phyloP scores from a whole-genome alignment of 192 early-diverging fungal genomes.

The Paraglomus brasilianum region DNA sequence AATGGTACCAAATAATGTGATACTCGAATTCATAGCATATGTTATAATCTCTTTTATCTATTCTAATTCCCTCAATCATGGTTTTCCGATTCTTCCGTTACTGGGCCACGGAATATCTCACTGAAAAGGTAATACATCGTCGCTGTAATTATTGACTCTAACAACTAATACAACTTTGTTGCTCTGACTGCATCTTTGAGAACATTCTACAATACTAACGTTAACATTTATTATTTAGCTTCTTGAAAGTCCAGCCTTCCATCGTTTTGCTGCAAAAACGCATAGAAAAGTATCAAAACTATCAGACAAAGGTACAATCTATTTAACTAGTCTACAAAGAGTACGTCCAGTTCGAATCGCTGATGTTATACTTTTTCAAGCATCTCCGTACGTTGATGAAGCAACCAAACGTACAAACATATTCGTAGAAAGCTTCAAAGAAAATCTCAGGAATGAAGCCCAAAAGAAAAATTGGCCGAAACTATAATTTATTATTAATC shows the following conservation, averaged over 20 bases:
- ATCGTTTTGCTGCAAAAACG: conserved; percentile 10
- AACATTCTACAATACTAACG: neutral
- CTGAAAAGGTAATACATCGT: conserved; percentile 10
- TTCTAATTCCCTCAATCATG: neutral
- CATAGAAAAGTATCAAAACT: conserved; percentile 7
- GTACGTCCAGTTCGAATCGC: too few species aligned
- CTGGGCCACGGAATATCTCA: conserved; percentile 1
- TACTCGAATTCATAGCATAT: too few species aligned
- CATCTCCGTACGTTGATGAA: conserved; percentile 16
- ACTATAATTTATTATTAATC: neutral
- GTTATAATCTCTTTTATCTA: too few species aligned
- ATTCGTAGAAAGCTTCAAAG: conserved; percentile 9
- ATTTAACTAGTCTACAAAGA: too few species aligned
- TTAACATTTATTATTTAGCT: neutral
- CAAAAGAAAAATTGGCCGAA: conserved; percentile 13
- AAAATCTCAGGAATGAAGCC: conserved; percentile 15
- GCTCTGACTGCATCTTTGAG: too few species aligned
- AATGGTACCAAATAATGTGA: too few species aligned
- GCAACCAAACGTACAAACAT: conserved; percentile 5
- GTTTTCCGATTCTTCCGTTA: conserved; percentile 1
- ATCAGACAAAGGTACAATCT: conserved; percentile 1
- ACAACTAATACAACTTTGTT: too few species aligned
- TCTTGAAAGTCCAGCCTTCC: conserved; percentile 10
- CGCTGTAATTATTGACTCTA: too few species aligned
- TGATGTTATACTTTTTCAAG: neutral